Conservation (phyloP, 169 alveolate species). For the Plasmodium gaboni region DNA sequence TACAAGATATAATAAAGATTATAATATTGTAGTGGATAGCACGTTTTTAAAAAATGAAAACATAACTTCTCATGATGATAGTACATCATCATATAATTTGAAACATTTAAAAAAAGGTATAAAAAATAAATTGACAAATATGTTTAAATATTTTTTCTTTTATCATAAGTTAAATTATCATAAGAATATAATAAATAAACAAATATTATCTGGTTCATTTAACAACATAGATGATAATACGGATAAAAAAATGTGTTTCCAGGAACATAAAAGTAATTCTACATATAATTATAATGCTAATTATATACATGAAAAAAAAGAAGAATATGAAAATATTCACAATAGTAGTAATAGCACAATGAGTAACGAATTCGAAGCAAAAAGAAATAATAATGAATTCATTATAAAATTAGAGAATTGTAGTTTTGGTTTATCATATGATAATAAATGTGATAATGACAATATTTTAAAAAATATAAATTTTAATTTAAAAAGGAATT, state of each 20-base stretch:
- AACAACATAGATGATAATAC: conserved; percentile 1
- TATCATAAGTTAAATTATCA: conserved; percentile 4
- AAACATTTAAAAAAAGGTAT: not conserved
- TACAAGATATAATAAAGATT: conserved; percentile 6
- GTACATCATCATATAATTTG: too few relatives aligned
- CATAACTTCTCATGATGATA: not conserved
- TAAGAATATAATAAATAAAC: conserved; percentile 17
- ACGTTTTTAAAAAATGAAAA: conserved; percentile 14
- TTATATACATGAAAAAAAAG: not conserved
- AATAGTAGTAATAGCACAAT: not conserved
- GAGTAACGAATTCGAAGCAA: not conserved
- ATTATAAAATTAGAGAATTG: conserved; percentile 48
- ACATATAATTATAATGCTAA: not conserved
- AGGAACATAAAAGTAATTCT: not conserved
- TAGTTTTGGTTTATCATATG: conserved; percentile 16
- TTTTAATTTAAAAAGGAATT: conserved; percentile 47
- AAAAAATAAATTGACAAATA: conserved; percentile 8
- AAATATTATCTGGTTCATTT: conserved; percentile 23
- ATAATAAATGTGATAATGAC: not conserved
- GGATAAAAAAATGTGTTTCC: conserved; percentile 4
- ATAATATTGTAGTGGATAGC: not conserved
- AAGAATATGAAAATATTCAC: not conserved
- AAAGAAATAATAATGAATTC: conserved; percentile 6
- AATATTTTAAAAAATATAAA: conserved; percentile 37
- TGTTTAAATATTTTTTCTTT: conserved; percentile 5